Conservation (phyloP, 2,329 filamentous ascomycete species). For the Proliferodiscus dingleyae region DNA sequence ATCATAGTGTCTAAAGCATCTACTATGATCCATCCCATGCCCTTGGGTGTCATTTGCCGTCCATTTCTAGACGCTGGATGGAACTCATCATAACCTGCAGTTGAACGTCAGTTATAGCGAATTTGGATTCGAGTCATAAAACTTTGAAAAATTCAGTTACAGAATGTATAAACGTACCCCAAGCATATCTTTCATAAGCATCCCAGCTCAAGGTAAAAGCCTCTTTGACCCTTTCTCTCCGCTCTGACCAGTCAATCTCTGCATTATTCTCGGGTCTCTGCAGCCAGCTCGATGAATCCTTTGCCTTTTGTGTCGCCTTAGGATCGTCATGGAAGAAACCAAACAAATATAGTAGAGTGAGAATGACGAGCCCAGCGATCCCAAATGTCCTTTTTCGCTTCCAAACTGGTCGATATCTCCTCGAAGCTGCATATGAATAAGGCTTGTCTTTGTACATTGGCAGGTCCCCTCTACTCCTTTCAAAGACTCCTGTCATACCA, state of each 20-base stretch:
- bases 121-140: neutral
- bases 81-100: constrained; percentile 74
- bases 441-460: constrained; percentile 99
- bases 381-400: constrained; percentile 58
- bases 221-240: constrained; percentile 78
- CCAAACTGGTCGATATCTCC: constrained; percentile 55
- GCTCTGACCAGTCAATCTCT: constrained; percentile 67
- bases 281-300: constrained; percentile 54
- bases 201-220: constrained; percentile 91
- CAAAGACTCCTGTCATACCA: constrained; percentile 60
- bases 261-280: constrained; percentile 42
- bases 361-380: constrained; percentile 46
- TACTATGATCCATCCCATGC: constrained; percentile 96
- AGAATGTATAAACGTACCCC: constrained; percentile 55
- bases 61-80: constrained; percentile 76
- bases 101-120: constrained; percentile 25
- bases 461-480: constrained; percentile 51
- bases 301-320: constrained; percentile 30
- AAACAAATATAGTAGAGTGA: constrained; percentile 64
- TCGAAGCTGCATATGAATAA: constrained; percentile 62
- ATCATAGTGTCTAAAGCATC: constrained; percentile 96
- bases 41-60: constrained; percentile 78
- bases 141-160: neutral
- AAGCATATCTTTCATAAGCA: constrained; percentile 86
- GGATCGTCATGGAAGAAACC: constrained; percentile 48